Conservation (phyloP, 345 rosid genomes). For the Kandelia obovata region DNA sequence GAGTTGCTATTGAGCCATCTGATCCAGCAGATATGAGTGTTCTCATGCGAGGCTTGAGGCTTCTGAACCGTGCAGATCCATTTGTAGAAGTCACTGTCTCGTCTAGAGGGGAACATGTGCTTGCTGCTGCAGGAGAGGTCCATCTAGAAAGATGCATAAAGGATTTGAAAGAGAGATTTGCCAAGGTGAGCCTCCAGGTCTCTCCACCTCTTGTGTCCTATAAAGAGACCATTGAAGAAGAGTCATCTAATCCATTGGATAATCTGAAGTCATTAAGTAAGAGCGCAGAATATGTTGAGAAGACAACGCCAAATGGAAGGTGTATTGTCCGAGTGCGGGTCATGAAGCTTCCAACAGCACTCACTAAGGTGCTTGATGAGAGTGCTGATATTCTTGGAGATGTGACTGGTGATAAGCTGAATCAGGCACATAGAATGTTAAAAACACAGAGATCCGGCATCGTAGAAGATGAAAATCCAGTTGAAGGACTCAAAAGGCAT, state of each 20-base stretch:
- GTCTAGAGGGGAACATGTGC: conserved; percentile 87
- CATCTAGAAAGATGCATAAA: conserved; percentile 89
- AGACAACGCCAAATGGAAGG: conserved; percentile 72
- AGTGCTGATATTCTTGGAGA: conserved; percentile 66
- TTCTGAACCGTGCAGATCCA: conserved; percentile 88
- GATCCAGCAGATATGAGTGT: conserved; percentile 82
- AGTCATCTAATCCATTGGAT: conserved; percentile 53
- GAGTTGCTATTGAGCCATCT: conserved; percentile 91
- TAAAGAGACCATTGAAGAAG: conserved; percentile 81
- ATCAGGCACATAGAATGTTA: conserved; percentile 43
- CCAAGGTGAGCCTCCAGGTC: conserved; percentile 76
- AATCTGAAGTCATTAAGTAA: conserved; percentile 52
- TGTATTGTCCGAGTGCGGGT: conserved; percentile 69
- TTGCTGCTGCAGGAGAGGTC: conserved; percentile 95
- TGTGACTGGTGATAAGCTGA: conserved; percentile 58
- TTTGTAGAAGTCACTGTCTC: conserved; percentile 89
- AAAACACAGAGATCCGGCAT: conserved; percentile 37
- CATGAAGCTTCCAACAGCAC: conserved; percentile 66
- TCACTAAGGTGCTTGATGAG: conserved; percentile 83
- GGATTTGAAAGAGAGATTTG: conserved; percentile 89
- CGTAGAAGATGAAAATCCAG: conserved; percentile 46
- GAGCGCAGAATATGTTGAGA: conserved; percentile 62
- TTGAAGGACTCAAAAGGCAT: conserved; percentile 47
- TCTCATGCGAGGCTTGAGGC: conserved; percentile 77
- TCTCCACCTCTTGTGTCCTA: conserved; percentile 90